Base-by-base conservation (phyloP, 2,329 filamentous ascomycete genomes). In the Ophiocordyceps robertsii region DNA sequence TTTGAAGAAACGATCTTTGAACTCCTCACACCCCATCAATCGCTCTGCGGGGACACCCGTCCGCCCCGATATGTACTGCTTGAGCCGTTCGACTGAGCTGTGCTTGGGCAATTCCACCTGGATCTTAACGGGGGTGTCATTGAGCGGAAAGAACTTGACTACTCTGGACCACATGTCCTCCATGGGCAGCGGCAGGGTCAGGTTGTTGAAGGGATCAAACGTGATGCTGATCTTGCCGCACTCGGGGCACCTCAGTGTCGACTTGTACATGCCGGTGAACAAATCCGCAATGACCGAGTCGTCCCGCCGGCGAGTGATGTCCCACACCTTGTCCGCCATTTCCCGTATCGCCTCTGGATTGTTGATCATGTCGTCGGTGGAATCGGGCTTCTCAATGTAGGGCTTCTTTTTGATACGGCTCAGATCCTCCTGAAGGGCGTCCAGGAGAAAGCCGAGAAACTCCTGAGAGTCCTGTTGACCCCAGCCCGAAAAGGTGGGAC, bases 231-330 rank as follows among this genome's bases (percentile, higher is more conserved):
- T 84, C 65, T 96, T 98, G 52, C 82, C 75, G 60, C 92, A 98
- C 8, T 74, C 75, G 0, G 92, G 92, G 56, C 92, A 98, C 48
- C 92, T 82, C 48, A 98, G 75, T 0, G 90, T 96, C 37, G 93
- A 96, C 66, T 96, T 95, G 73, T 96, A 98, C 73, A 96, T 87
- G 48, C 92, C 92, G 19, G 87, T 93, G 61, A 98, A 98, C 11
- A 98, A 72, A 57, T 98, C 92, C 44, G 87, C 90, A 50, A 95
- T 85, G 35, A 96, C 83, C 0, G 92, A 96, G 56, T 96, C 88
- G 51, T 98, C 95, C 41, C 92, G 81, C 48, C 82, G 81, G 56
- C 87, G 85, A 50, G 94, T 94, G 46, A 95, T 95, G 47, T 86
- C 80, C 78, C 90, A 93, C 46, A 92, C 92, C 50, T 85, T 77